These are phyloP conservation scores for Mycosphaerella arachidis DNA, from an alignment of 2,329 filamentous ascomycete genomes.

Conservation along the genomic window DNA sequence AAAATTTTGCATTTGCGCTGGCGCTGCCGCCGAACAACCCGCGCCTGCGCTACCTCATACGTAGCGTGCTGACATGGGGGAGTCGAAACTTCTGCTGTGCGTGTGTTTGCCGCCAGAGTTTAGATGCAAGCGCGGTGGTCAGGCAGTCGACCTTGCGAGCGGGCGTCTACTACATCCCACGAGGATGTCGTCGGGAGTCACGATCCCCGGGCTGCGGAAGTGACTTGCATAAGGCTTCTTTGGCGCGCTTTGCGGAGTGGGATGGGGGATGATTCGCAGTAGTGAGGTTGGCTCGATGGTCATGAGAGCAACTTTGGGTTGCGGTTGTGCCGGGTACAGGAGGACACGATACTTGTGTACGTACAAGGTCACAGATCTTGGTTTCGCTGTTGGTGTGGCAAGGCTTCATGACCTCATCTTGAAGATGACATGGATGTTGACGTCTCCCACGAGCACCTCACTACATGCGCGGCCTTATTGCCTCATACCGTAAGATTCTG, in stretches of 20 bases:
- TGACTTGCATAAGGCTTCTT: background rate
- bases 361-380: background rate
- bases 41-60: background rate
- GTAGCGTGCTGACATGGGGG: background rate
- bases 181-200: background rate
- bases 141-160: background rate
- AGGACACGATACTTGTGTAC: background rate
- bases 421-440: background rate
- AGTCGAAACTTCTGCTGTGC: background rate
- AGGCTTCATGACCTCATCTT: background rate
- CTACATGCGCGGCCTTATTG: background rate
- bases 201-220: background rate
- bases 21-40: background rate
- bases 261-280: background rate
- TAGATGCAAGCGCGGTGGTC: background rate
- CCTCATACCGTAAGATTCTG: background rate
- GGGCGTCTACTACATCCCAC: background rate
- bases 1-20: background rate
- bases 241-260: background rate
- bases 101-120: background rate
- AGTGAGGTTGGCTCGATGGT: background rate
- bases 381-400: background rate
- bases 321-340: background rate
- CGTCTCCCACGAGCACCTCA: background rate
- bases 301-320: background rate